These are phyloP conservation scores for Periconia digitata DNA, from an alignment of 2,329 filamentous ascomycete species.

Conservation along the genomic window DNA sequence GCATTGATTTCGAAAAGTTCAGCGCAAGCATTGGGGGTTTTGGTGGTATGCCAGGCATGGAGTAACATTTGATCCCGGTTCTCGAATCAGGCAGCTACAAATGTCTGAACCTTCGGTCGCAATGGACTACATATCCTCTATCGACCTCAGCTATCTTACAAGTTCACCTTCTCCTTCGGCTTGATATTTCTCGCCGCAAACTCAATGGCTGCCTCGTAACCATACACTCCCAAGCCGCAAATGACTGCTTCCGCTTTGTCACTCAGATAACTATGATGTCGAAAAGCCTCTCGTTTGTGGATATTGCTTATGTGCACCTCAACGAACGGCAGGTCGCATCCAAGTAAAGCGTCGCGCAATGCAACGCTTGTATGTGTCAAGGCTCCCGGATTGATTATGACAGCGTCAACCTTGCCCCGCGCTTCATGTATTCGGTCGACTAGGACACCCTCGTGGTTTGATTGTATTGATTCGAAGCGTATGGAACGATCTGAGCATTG, in stretches of 20 bases:
- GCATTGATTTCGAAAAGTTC: slow-evolving; percentile 80
- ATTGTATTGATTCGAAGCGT: slow-evolving; percentile 65
- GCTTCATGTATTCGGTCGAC: slow-evolving; percentile 73
- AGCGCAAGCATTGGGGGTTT: slow-evolving; percentile 71
- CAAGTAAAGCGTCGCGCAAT: slow-evolving; percentile 71
- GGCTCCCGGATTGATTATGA: slow-evolving; percentile 75
- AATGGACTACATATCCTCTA: neutral
- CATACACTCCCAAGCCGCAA: slow-evolving; percentile 61
- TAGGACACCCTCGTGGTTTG: slow-evolving; percentile 76
- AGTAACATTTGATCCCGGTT: slow-evolving; percentile 1
- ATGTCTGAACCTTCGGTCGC: neutral
- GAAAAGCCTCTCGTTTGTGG: slow-evolving; percentile 68
- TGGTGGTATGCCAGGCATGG: slow-evolving; percentile 55
- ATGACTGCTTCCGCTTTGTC: slow-evolving; percentile 77
- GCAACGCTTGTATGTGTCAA: slow-evolving; percentile 77
- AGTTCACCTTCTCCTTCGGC: slow-evolving; percentile 16
- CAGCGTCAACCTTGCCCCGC: slow-evolving; percentile 60
- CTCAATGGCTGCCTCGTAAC: slow-evolving; percentile 51
- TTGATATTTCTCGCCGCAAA: slow-evolving; percentile 42
- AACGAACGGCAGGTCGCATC: slow-evolving; percentile 71
- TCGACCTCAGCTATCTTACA: neutral
- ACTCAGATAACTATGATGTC: slow-evolving; percentile 70
- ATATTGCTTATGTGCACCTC: slow-evolving; percentile 79
- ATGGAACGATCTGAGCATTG: slow-evolving; percentile 56
- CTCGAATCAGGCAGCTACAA: too few relatives aligned